Conservation (phyloP, 805 yeast species). For the Candida mattraensis region DNA sequence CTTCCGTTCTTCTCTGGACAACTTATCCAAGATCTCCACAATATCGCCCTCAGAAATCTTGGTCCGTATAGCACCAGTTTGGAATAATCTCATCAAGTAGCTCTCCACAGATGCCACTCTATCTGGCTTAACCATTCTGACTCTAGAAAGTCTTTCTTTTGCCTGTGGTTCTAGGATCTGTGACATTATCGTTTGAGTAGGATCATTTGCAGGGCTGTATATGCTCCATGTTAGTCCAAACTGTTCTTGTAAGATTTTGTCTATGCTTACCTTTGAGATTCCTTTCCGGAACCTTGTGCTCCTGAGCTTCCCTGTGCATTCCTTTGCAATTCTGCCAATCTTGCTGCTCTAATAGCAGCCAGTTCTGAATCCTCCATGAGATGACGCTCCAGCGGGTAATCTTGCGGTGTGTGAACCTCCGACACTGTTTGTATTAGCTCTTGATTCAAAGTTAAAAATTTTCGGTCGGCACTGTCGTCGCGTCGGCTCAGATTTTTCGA, state of each 20-base stretch:
- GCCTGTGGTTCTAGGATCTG: slow-evolving; percentile 82
- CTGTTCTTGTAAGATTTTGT: background rate
- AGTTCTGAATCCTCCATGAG: slow-evolving; percentile 84
- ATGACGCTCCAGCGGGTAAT: background rate
- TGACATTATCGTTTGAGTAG: slow-evolving; percentile 43
- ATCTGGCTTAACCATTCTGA: slow-evolving; percentile 86
- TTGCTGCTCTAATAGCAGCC: slow-evolving; percentile 89
- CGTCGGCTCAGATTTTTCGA: too few species aligned
- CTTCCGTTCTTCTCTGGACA: slow-evolving; percentile 69
- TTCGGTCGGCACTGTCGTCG: too few species aligned
- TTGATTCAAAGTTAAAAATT: too few species aligned
- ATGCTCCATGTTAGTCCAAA: slow-evolving; percentile 7
- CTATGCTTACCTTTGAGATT: slow-evolving; percentile 18
- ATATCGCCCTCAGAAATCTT: slow-evolving; percentile 81
- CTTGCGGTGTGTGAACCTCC: too few species aligned
- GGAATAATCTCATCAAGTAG: slow-evolving; percentile 67
- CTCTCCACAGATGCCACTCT: slow-evolving; percentile 87
- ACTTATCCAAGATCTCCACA: slow-evolving; percentile 78
- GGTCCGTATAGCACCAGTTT: slow-evolving; percentile 71
- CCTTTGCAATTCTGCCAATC: slow-evolving; percentile 78
- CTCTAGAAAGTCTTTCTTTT: slow-evolving; percentile 82
- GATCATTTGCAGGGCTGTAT: slow-evolving; percentile 18
- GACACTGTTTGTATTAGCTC: background rate
- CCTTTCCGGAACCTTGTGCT: slow-evolving; percentile 10
- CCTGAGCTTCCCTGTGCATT: slow-evolving; percentile 38